Base-by-base conservation (phyloP, 345 rosid species). In the Populus simonii region DNA sequence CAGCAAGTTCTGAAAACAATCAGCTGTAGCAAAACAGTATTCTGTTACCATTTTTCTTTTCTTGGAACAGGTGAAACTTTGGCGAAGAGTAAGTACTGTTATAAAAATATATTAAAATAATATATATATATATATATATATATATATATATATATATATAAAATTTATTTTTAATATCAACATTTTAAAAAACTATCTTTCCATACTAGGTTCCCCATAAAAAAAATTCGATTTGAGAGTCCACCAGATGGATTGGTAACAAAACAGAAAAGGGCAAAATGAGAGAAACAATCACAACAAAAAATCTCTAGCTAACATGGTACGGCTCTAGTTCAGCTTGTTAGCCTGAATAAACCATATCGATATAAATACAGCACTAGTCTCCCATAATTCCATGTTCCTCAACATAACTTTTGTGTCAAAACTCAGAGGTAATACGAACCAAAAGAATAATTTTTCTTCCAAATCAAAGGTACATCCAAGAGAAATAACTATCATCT, bases 401-500 rank as follows among this genome's bases (percentile, higher is more conserved):
- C 45, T 18, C 43, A 8, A 9, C 35, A 10, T 13, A 41, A 22
- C 55, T 36, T 25, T 4, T 22, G 27, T 38, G 31, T 36, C 25
- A 41, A 22, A 36, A 41, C 25, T 51, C 23, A 23, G 8, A 69
- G 25, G 47, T 69, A 38, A 12, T 39, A 15, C 29, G 13, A 69
- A 69, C 13, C 47, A 10, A 41, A 39, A 36, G 35, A n/a, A 57
- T 16, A 69, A n/a, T 7, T 2, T 69, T 25, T 35, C 70, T 67
- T 67, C 72, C 47, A 23, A 2, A 57, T 57, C 5, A 57, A n/a
- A 23, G 29, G 25, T 57, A 57, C 63, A 57, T 57, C 63, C 43
- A 63, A 45, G 41, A 66, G 20, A 66, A 43, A 72, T 67, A 47
- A 59, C 74, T 75, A 41, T n/a, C 47, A 61, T 63, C 45, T 41